Conservation (phyloP, 768 basidiomycete species). For the Russula abietina region DNA sequence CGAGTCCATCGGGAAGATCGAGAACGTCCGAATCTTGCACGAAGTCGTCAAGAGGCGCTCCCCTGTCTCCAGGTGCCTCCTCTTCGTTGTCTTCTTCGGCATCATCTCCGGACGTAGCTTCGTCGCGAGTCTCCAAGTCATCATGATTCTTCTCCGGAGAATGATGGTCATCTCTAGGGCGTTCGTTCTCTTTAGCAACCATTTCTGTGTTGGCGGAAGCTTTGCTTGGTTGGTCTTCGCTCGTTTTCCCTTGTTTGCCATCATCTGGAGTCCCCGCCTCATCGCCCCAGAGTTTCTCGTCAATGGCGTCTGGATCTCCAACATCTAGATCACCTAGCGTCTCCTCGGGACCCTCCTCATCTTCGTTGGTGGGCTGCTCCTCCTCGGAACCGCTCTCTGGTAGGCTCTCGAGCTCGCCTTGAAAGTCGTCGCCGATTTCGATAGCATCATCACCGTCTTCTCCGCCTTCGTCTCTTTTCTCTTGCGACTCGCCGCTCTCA, state of each 20-base stretch:
- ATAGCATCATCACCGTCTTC: slow-evolving; percentile 65
- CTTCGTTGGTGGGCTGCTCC: slow-evolving; percentile 43
- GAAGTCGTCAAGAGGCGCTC: slow-evolving; percentile 68
- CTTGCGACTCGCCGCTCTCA: slow-evolving; percentile 36
- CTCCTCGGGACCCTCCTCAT: slow-evolving; percentile 70
- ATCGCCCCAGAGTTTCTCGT: slow-evolving; percentile 97
- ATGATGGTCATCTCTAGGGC: slow-evolving; percentile 33
- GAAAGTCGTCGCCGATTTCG: slow-evolving; percentile 89
- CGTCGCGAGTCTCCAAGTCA: slow-evolving; percentile 28
- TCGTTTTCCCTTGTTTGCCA: slow-evolving; percentile 48
- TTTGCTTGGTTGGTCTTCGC: slow-evolving; percentile 55
- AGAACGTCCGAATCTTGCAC: slow-evolving; percentile 76
- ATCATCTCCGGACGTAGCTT: slow-evolving; percentile 28
- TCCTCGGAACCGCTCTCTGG: slow-evolving; percentile 55
- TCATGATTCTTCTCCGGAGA: slow-evolving; percentile 30
- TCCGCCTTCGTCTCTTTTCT: slow-evolving; percentile 33
- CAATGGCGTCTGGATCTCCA: slow-evolving; percentile 74
- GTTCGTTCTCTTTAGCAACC: slow-evolving; percentile 67
- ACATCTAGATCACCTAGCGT: slow-evolving; percentile 77
- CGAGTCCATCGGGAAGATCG: slow-evolving; percentile 84
- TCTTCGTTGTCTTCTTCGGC: slow-evolving; percentile 37
- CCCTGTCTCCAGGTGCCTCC: slow-evolving; percentile 44
- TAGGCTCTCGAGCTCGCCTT: slow-evolving; percentile 78
- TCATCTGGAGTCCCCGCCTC: slow-evolving; percentile 55
- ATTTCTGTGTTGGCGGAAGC: slow-evolving; percentile 55